A percentile compares a stretch with the other conserved stretches of the same genome.
phyloP scores from a whole-genome alignment of 805 yeast species.

The Suhomyces sp. region DNA sequence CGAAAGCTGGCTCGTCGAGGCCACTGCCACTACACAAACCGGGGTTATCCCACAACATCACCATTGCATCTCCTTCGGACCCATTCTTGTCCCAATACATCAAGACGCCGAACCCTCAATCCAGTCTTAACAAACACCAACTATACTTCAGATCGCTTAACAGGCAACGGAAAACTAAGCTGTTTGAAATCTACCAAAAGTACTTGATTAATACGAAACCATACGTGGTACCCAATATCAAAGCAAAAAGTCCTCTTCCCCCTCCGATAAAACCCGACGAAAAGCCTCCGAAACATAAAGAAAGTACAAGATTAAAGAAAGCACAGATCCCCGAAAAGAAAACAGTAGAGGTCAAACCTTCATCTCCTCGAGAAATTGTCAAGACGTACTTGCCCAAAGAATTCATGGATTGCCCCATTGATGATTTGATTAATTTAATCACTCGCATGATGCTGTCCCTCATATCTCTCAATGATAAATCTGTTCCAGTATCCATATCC shows the following conservation, averaged over 20 bases:
- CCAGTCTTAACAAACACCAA: constrained; percentile 16
- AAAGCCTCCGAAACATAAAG: not conserved
- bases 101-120: constrained; percentile 14
- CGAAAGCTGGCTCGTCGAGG: no score
- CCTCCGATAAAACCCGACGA: not conserved
- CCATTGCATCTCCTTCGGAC: constrained; percentile 11
- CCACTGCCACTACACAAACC: no score
- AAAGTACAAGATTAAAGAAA: constrained; percentile 1
- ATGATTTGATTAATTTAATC: constrained; percentile 68
- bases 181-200: constrained; percentile 23
- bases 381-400: constrained; percentile 41
- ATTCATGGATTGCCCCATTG: constrained; percentile 66
- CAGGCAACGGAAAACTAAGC: constrained; percentile 17
- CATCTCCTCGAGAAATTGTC: constrained; percentile 3
- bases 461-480: constrained; percentile 69
- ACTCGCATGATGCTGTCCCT: constrained; percentile 79
- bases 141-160: constrained; percentile 20
- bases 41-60: not conserved
- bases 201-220: constrained; percentile 13
- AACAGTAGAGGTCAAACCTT: not conserved
- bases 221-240: not conserved
- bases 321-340: not conserved
- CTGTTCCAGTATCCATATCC: constrained; percentile 34
- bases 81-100: constrained; percentile 23
- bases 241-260: not conserved